These are phyloP conservation scores for Scutellaria galericulata DNA, from an alignment of 257 asterid species.

Conservation along the genomic window DNA sequence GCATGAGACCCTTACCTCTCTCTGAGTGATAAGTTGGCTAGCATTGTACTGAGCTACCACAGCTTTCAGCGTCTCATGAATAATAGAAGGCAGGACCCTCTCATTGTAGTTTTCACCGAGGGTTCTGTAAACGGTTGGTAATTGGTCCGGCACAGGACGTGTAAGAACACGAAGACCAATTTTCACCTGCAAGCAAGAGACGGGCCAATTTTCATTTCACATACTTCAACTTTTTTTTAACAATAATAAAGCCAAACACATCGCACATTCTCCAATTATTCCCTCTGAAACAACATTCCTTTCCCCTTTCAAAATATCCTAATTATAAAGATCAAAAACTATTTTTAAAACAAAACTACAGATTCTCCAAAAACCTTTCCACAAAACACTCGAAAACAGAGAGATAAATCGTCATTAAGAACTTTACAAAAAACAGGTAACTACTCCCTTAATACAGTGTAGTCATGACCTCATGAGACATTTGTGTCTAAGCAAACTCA, in stretches of 20 bases:
- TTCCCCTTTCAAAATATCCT: not conserved
- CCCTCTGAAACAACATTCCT: not conserved
- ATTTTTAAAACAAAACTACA: not conserved
- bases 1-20: conserved; percentile 59
- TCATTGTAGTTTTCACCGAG: conserved; percentile 87
- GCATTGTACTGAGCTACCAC: conserved; percentile 97
- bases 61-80: conserved; percentile 86
- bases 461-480: not conserved
- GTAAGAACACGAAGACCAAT: conserved; percentile 91
- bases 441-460: too few relatives aligned
- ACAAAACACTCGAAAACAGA: not conserved
- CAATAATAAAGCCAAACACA: not conserved
- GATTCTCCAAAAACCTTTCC: not conserved
- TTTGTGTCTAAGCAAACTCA: not conserved
- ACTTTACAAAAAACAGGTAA: not conserved
- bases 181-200: conserved; percentile 61
- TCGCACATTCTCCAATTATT: not conserved
- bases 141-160: conserved; percentile 82
- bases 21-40: conserved; percentile 92
- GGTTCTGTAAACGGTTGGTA: conserved; percentile 76
- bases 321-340: not conserved
- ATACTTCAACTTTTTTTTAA: not conserved
- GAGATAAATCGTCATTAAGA: not conserved
- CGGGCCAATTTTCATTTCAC: too few relatives aligned
- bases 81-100: conserved; percentile 86